Evolutionary conservation across 306 rosid genomes (phyloP), one percentile per base, ranked within the genome.

Genomic region (Arachis stenosperma): DNA sequence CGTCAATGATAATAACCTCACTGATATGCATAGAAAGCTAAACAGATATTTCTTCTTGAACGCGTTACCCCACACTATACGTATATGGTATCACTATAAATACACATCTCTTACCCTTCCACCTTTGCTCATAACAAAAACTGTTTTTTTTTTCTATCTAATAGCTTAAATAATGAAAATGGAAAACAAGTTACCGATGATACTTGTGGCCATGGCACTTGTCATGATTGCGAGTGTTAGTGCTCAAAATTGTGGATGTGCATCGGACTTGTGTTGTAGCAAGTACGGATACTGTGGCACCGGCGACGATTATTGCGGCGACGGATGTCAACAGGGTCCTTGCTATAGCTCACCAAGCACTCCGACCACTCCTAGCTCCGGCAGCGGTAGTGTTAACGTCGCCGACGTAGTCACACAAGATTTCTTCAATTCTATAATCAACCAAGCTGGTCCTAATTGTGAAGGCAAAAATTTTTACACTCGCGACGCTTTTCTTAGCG

Each of bases 221-320:
- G 30, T 61, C 2, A 59, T 59, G 42, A 48, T 42, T 9, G 52
- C 30, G 40, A 46, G 9, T 10, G 81, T 12, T 10, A 70, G 72
- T 54, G 76, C n/a, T 17, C 81, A 77, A 62, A 82, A 84, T 30
- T 91, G 97, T 46, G 92, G 95, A 3, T 91, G 97, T 66, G 85
- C 63, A 0, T 40, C 86, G 8, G 83, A 67, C 40, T 27, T 79
- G 12, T 91, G 97, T 58, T 91, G 97, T 75, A 91, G 97, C 83
- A 57, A 76, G 46, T 75, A 57, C 13, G 95, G 95, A 0, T 89
- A 80, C 59, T 91, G 97, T 71, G 97, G 95, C 2, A 85, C 17
- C 0, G 65, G 76, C 8, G 44, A 67, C 0, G 87, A 47, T 0
- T 85, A 79, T 50, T 91, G 97, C 33, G 97, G 96, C 22, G 56